Evolutionary conservation across 2,329 filamentous ascomycete species (phyloP).

Genomic region (Cladosporium sphaerospermum): DNA sequence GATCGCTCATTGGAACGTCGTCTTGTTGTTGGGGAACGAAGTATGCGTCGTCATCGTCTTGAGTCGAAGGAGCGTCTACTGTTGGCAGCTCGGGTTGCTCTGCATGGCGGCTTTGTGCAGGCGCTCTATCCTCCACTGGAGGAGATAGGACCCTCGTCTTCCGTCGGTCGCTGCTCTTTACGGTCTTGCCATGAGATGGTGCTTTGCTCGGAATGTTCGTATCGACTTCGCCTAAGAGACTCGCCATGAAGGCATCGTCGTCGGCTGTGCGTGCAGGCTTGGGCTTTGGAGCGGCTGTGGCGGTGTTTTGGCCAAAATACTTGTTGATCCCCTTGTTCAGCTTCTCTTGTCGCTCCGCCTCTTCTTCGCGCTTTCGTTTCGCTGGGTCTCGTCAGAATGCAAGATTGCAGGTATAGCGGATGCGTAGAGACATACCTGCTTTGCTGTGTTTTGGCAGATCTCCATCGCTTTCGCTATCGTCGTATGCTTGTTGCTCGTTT

Average conservation of each 20-base stretch:
- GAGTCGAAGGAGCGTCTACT: constrained; percentile 6
- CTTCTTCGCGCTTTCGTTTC: constrained; percentile 83
- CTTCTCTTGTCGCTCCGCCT: constrained; percentile 76
- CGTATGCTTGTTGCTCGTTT: constrained; percentile 56
- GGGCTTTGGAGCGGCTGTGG: constrained; percentile 60
- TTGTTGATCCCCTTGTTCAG: constrained; percentile 89
- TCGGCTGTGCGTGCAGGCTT: constrained; percentile 60
- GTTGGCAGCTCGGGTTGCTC: constrained; percentile 14
- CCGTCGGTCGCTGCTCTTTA: constrained; percentile 69
- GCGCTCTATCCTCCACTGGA: constrained; percentile 49
- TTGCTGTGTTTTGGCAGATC: constrained; percentile 54
- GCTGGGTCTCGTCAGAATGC: constrained; percentile 41
- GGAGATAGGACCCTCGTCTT: constrained; percentile 78
- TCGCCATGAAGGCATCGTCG: constrained; percentile 80
- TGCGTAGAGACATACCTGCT: constrained; percentile 42
- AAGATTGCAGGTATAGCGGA: not conserved
- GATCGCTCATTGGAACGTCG: constrained; percentile 75
- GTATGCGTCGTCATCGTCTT: constrained; percentile 44
- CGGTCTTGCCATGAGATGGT: constrained; percentile 51
- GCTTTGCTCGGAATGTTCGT: constrained; percentile 59
- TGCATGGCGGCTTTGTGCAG: constrained; percentile 1
- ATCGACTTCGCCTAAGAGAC: constrained; percentile 82
- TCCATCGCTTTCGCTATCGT: constrained; percentile 71
- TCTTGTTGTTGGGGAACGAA: constrained; percentile 53
- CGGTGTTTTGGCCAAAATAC: constrained; percentile 78